A percentile compares a stretch with the other conserved stretches of the same genome.
Evolutionary conservation across 2,329 filamentous ascomycete genomes (phyloP).

Genomic region (Arthrocladium fulminans): DNA sequence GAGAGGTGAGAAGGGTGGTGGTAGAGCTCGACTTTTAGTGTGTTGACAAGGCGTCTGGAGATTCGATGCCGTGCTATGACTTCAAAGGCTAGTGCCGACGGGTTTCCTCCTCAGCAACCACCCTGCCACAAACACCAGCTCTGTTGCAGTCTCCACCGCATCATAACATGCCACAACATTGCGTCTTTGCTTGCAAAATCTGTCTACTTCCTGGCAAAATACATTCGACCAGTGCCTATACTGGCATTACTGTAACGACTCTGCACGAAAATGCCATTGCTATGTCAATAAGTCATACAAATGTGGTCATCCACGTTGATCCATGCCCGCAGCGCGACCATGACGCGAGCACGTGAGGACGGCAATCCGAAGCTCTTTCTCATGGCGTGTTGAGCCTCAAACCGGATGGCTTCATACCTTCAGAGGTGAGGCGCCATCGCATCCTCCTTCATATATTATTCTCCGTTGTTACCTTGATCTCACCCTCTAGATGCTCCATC

Average conservation of each 20-base stretch:
- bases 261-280: background rate
- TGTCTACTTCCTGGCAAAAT: background rate
- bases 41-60: conserved; percentile 8
- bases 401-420: too few relatives aligned
- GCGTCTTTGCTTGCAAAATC: background rate
- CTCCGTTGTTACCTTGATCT: background rate
- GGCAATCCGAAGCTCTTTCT: too few relatives aligned
- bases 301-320: background rate
- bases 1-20: background rate
- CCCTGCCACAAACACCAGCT: background rate
- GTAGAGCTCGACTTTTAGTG: conserved; percentile 10
- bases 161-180: background rate
- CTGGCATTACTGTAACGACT: background rate
- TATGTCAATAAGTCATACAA: background rate
- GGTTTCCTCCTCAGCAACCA: conserved; percentile 4
- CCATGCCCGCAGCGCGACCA: background rate
- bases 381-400: too few relatives aligned
- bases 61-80: conserved; percentile 2
- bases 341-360: background rate
- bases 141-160: background rate
- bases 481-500: background rate
- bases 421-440: too few relatives aligned
- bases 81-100: conserved; percentile 1
- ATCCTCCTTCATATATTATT: background rate
- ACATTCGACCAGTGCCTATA: background rate